Conservation (phyloP, 2,329 filamentous ascomycete genomes). For the Arthrobotrys megalospora region DNA sequence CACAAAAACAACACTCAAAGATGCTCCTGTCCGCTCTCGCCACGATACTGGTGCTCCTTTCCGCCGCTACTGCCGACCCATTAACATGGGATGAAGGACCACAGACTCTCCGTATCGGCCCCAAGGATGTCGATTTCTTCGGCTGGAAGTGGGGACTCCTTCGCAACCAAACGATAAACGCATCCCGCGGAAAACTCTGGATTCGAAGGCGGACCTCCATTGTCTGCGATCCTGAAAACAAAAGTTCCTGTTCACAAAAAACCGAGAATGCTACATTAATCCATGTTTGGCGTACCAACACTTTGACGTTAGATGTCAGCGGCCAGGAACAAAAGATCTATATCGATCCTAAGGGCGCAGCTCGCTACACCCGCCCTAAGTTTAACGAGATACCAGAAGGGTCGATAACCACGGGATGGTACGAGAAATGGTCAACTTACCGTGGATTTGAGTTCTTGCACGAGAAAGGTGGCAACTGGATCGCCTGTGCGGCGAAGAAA, state of each 20-base stretch:
- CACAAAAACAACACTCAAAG: slow-evolving; percentile 35
- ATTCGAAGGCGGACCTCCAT: not conserved
- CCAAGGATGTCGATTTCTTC: slow-evolving; percentile 17
- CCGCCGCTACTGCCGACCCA: not conserved
- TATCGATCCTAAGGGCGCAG: slow-evolving; percentile 3
- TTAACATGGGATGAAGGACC: slow-evolving; percentile 27
- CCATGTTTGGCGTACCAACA: slow-evolving; percentile 11
- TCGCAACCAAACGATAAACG: slow-evolving; percentile 7
- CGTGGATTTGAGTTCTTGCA: slow-evolving; percentile 4
- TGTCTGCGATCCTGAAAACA: not conserved
- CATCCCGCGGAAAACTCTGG: slow-evolving; percentile 21
- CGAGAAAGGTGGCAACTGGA: slow-evolving; percentile 10
- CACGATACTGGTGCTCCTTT: not conserved
- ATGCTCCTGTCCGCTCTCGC: not conserved
- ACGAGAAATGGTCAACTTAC: slow-evolving; percentile 1
- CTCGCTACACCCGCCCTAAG: not conserved
- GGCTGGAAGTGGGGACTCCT: not conserved
- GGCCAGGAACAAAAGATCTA: slow-evolving; percentile 4
- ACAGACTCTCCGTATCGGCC: not conserved
- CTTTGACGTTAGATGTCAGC: slow-evolving; percentile 5
- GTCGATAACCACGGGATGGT: slow-evolving; percentile 1
- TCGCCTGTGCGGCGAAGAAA: slow-evolving; percentile 14
- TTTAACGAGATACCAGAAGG: not conserved
- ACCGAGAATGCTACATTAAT: slow-evolving; percentile 3
- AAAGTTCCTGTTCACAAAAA: not conserved